A percentile compares a stretch with the other conserved stretches of the same genome.
phyloP scores from a whole-genome alignment of 106 monocot species.

The Dendrobium catenatum region DNA sequence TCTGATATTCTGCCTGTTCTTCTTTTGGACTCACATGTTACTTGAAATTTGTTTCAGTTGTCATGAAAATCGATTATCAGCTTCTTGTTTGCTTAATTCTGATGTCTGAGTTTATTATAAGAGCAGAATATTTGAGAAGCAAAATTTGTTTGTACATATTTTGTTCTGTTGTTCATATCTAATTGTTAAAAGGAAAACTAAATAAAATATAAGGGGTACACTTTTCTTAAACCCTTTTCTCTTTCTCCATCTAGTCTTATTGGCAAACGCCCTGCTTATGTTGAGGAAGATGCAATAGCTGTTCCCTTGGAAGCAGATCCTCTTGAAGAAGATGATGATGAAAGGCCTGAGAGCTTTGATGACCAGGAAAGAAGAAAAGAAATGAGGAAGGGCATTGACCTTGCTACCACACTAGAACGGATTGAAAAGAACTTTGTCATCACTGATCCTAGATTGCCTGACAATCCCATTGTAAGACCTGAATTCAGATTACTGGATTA shows the following conservation, averaged over 20 bases:
- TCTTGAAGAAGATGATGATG: conserved; percentile 54
- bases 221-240: not conserved
- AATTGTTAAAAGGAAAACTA: not conserved
- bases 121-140: not conserved
- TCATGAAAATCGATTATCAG: not conserved
- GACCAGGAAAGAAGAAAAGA: conserved; percentile 76
- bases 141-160: not conserved
- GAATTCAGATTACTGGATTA: not conserved
- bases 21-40: not conserved
- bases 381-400: conserved; percentile 97
- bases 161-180: not conserved
- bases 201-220: not conserved
- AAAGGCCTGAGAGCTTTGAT: conserved; percentile 84
- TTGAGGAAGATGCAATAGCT: conserved; percentile 28
- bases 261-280: conserved; percentile 45
- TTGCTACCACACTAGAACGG: conserved; percentile 94
- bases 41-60: not conserved
- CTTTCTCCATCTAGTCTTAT: conserved; percentile 43
- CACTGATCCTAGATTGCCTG: conserved; percentile 93
- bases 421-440: conserved; percentile 99
- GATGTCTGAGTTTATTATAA: not conserved
- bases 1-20: not conserved
- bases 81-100: not conserved
- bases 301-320: conserved; percentile 36
- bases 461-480: conserved; percentile 96